Conservation (phyloP, 2,329 filamentous ascomycete genomes). For the Teratosphaeriaceae sp. region DNA sequence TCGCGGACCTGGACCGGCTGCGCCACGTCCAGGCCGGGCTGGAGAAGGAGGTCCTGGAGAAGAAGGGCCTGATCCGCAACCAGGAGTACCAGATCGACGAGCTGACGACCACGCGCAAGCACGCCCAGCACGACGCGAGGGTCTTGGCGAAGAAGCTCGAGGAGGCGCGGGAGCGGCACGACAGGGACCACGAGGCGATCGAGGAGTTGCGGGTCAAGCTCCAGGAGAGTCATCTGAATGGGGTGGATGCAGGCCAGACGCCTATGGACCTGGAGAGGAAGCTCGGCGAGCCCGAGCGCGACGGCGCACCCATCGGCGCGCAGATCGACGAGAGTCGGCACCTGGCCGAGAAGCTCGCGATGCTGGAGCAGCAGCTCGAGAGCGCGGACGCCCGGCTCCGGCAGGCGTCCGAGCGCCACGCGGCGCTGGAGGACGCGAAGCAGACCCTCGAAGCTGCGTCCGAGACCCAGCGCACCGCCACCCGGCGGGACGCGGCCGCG, state of each 20-base stretch:
- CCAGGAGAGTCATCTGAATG: slow-evolving; percentile 34
- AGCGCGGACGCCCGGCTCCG: slow-evolving; percentile 26
- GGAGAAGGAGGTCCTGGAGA: slow-evolving; percentile 47
- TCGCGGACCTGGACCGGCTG: slow-evolving; percentile 39
- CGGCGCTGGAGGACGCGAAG: slow-evolving; percentile 22
- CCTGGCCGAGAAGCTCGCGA: slow-evolving; percentile 23
- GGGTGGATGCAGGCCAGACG: slow-evolving; percentile 17
- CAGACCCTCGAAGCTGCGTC: slow-evolving; percentile 10
- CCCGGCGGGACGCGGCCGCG: slow-evolving; percentile 19
- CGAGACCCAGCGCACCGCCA: slow-evolving; percentile 12
- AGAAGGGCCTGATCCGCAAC: slow-evolving; percentile 43
- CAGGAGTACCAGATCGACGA: slow-evolving; percentile 47
- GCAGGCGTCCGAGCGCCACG: slow-evolving; percentile 25
- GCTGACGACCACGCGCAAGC: slow-evolving; percentile 41
- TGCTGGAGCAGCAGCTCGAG: slow-evolving; percentile 27
- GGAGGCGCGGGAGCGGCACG: slow-evolving; percentile 41
- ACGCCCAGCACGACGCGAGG: slow-evolving; percentile 43
- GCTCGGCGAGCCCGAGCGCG: slow-evolving; percentile 2
- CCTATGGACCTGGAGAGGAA: slow-evolving; percentile 11
- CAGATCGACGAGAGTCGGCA: slow-evolving; percentile 23
- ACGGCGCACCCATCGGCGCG: not conserved
- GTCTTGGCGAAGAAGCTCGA: slow-evolving; percentile 42
- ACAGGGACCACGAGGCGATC: slow-evolving; percentile 41
- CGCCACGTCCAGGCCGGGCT: slow-evolving; percentile 39
- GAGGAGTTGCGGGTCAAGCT: slow-evolving; percentile 41